These are phyloP conservation scores for Oxytropis ochrocephala DNA, from an alignment of 306 rosid species.

Conservation along the genomic window DNA sequence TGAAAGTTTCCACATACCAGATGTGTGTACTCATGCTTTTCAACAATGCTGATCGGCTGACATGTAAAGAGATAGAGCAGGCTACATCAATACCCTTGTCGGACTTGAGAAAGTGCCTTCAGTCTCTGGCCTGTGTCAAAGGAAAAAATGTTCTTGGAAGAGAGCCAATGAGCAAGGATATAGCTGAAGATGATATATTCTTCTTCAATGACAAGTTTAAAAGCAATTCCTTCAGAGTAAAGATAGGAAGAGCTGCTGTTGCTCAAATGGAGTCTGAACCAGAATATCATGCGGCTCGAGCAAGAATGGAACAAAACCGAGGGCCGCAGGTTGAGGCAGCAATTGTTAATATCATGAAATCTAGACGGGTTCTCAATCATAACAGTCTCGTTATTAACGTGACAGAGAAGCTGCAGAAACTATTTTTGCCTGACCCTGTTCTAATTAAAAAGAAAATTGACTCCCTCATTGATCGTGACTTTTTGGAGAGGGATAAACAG, in stretches of 20 bases:
- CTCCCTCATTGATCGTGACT: slow-evolving; percentile 56
- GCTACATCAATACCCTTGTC: slow-evolving; percentile 40
- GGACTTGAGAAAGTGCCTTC: slow-evolving; percentile 52
- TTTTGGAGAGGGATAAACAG: slow-evolving; percentile 45
- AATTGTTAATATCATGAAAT: slow-evolving; percentile 53
- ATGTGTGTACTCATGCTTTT: slow-evolving; percentile 58
- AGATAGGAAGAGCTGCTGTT: slow-evolving; percentile 51
- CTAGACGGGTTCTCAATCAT: slow-evolving; percentile 42
- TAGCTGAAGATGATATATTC: slow-evolving; percentile 43
- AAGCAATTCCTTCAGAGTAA: slow-evolving; percentile 47
- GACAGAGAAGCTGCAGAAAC: slow-evolving; percentile 50
- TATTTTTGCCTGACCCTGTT: slow-evolving; percentile 46
- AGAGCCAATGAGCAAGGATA: slow-evolving; percentile 59
- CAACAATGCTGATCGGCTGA: slow-evolving; percentile 35
- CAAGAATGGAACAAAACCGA: slow-evolving; percentile 50
- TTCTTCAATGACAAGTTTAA: slow-evolving; percentile 48
- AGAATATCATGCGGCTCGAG: slow-evolving; percentile 46
- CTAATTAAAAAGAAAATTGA: slow-evolving; percentile 47
- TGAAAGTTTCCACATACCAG: slow-evolving; percentile 53
- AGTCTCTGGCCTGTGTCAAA: slow-evolving; percentile 47
- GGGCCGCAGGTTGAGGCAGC: slow-evolving; percentile 60
- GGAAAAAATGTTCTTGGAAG: slow-evolving; percentile 50
- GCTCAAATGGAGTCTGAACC: slow-evolving; percentile 57
- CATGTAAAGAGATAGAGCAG: slow-evolving; percentile 50
- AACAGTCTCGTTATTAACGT: slow-evolving; percentile 47